Evolutionary conservation across 345 rosid genomes (phyloP).

Genomic region (Ceriops zippeliana): DNA sequence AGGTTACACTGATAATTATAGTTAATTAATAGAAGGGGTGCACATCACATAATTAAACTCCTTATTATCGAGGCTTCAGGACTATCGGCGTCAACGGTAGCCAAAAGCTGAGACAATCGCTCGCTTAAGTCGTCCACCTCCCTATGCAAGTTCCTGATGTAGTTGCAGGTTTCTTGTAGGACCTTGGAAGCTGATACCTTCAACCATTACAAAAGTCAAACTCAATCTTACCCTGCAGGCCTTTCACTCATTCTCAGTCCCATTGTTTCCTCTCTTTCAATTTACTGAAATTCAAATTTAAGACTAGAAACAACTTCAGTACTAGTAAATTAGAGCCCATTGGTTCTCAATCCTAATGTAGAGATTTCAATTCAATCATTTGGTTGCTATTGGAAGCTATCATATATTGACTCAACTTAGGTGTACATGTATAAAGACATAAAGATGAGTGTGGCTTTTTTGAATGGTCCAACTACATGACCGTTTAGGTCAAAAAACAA

Average conservation of each 20-base stretch:
- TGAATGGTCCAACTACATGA: slow-evolving; percentile 15
- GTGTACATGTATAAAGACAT: background rate
- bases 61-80: slow-evolving; percentile 91
- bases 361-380: background rate
- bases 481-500: background rate
- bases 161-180: slow-evolving; percentile 92
- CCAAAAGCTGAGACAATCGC: slow-evolving; percentile 75
- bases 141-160: slow-evolving; percentile 77
- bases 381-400: too few relatives aligned
- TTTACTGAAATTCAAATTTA: too few relatives aligned
- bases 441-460: background rate
- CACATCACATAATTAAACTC: slow-evolving; percentile 66
- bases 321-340: too few relatives aligned
- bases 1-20: background rate
- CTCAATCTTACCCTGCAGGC: background rate
- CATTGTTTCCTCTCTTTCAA: background rate
- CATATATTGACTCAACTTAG: background rate
- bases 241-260: background rate
- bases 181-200: slow-evolving; percentile 91
- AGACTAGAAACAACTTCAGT: too few relatives aligned
- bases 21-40: background rate
- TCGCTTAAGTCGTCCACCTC: slow-evolving; percentile 91
- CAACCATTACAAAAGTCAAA: background rate
- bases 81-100: slow-evolving; percentile 78
- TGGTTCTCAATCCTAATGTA: background rate